Conservation (phyloP, 306 rosid species). For the Astragalus glycyphyllos region DNA sequence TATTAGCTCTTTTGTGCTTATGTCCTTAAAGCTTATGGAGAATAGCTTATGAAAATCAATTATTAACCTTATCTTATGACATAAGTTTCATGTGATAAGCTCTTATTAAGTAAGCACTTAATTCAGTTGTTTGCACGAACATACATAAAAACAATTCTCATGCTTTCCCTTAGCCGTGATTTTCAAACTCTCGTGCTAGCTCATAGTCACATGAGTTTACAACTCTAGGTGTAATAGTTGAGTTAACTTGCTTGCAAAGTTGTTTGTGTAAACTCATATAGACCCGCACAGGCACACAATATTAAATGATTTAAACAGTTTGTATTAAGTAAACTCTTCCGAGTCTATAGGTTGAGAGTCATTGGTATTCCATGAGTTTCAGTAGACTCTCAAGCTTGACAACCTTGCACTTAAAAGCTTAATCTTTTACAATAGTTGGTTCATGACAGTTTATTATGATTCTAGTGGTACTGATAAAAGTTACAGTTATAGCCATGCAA, state of each 20-base stretch:
- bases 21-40: neutral
- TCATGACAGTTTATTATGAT: neutral
- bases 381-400: neutral
- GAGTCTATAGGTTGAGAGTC: neutral
- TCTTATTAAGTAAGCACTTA: neutral
- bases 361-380: too few species aligned
- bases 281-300: neutral
- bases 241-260: neutral
- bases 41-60: neutral
- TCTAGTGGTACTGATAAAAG: neutral
- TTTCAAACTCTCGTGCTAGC: neutral
- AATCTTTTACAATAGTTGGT: neutral
- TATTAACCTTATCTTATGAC: neutral
- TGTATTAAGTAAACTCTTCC: neutral
- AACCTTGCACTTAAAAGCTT: neutral
- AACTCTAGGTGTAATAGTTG: too few species aligned
- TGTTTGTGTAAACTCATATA: neutral
- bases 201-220: neutral
- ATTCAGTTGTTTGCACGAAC: neutral
- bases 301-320: too few species aligned
- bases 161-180: neutral
- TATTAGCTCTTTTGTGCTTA: neutral
- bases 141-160: neutral
- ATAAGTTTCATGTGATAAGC: neutral
- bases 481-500: neutral